Percentiles rank a stretch among this genome's conserved stretches.
These are phyloP conservation scores for Suillus subaureus DNA, from an alignment of 768 basidiomycete species.

Conservation along the genomic window DNA sequence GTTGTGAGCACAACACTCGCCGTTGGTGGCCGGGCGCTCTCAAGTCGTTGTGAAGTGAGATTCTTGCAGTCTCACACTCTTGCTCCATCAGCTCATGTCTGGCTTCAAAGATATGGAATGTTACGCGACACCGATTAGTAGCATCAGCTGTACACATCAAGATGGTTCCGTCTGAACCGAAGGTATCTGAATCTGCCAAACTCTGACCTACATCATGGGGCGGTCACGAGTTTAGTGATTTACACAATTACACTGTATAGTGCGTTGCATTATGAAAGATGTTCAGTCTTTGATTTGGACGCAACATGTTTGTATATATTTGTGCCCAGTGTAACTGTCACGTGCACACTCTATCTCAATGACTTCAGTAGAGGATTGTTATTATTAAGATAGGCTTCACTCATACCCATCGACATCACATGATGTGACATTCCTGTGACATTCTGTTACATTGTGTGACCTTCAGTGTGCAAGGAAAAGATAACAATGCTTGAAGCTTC, in stretches of 20 bases:
- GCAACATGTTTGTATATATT: no score
- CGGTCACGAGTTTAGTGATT: background rate
- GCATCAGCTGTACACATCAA: slow-evolving; percentile 59
- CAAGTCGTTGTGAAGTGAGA: slow-evolving; percentile 52
- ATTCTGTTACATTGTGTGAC: no score
- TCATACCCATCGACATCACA: no score
- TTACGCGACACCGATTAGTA: slow-evolving; percentile 51
- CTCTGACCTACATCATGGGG: slow-evolving; percentile 18
- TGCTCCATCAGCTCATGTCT: background rate
- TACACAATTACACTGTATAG: background rate
- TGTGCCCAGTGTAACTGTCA: no score
- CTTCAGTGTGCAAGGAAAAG: no score
- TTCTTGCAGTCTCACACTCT: background rate
- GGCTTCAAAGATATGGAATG: slow-evolving; percentile 54
- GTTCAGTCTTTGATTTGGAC: no score
- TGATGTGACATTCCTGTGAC: background rate
- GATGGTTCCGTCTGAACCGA: slow-evolving; percentile 46
- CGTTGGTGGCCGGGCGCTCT: slow-evolving; percentile 47
- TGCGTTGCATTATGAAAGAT: no score
- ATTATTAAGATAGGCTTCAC: no score
- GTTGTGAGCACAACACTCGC: slow-evolving; percentile 56
- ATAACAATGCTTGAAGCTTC: no score
- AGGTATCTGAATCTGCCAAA: slow-evolving; percentile 14
- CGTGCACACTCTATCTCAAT: no score
- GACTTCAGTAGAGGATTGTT: no score